phyloP scores from a whole-genome alignment of 169 alveolate genomes.

The Plasmodium inui region DNA sequence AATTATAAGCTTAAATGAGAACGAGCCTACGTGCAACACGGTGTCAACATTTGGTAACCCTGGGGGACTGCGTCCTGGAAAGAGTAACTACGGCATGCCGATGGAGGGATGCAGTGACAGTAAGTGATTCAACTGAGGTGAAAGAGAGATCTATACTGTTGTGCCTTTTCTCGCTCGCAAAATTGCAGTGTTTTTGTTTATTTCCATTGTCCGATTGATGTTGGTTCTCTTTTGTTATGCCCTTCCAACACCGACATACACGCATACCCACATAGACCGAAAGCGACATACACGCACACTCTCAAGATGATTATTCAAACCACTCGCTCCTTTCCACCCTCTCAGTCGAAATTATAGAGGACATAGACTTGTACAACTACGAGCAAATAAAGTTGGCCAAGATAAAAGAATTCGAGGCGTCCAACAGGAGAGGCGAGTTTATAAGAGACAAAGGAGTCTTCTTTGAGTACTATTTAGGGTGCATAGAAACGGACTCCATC shows the following conservation, averaged over 20 bases:
- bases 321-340: not conserved
- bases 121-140: constrained; percentile 1
- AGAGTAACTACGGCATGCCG: not conserved
- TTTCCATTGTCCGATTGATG: not conserved
- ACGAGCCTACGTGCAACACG: not conserved
- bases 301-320: not conserved
- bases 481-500: constrained; percentile 66
- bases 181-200: not conserved
- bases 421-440: constrained; percentile 24
- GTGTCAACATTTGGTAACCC: not conserved
- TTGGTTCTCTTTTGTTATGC: not conserved
- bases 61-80: not conserved
- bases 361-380: constrained; percentile 15
- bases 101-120: constrained; percentile 35
- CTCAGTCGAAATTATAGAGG: constrained; percentile 60
- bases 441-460: constrained; percentile 58
- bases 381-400: constrained; percentile 34
- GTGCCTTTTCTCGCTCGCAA: not conserved
- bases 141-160: not conserved
- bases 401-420: constrained; percentile 43
- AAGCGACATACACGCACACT: no score
- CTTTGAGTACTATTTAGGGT: constrained; percentile 64
- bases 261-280: no score
- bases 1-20: constrained; percentile 50
- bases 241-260: not conserved